Percentiles rank a stretch among this genome's conserved stretches.
Evolutionary conservation across 2,329 filamentous ascomycete genomes (phyloP).

Genomic region (Aspergillus puulaauensis): DNA sequence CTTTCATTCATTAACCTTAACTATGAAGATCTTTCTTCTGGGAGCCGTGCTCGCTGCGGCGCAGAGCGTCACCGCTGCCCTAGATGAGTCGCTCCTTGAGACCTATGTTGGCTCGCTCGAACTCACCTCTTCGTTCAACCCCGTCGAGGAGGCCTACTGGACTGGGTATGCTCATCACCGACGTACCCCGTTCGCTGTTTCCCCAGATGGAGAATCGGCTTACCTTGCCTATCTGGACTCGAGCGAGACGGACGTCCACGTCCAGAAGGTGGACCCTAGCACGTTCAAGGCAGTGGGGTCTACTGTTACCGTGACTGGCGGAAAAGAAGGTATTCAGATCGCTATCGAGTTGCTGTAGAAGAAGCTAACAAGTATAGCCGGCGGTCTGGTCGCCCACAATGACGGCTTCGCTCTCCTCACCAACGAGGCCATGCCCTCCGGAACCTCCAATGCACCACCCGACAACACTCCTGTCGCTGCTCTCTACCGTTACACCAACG

Average conservation of each 20-base stretch:
- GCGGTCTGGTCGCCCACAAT: constrained; percentile 61
- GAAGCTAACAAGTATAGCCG: constrained; percentile 37
- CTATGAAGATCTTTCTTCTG: constrained; percentile 23
- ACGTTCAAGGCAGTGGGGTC: constrained; percentile 57
- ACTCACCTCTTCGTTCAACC: constrained; percentile 55
- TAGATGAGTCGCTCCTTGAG: constrained; percentile 31
- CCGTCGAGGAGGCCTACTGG: constrained; percentile 62
- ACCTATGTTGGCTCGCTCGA: constrained; percentile 45
- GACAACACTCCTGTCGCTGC: constrained; percentile 53
- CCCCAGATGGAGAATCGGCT: constrained; percentile 58
- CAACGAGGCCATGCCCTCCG: constrained; percentile 55
- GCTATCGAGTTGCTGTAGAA: background rate
- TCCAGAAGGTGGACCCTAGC: constrained; percentile 56
- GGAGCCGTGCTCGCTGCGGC: constrained; percentile 26
- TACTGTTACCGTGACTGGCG: constrained; percentile 53
- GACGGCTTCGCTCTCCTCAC: constrained; percentile 64
- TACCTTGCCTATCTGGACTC: constrained; percentile 62
- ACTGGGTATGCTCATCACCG: constrained; percentile 61
- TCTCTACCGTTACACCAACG: constrained; percentile 59
- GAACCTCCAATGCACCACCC: constrained; percentile 49
- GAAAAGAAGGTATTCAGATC: constrained; percentile 47
- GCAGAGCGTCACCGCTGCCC: constrained; percentile 22
- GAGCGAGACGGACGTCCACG: constrained; percentile 55
- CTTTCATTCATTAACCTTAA: constrained; percentile 2
- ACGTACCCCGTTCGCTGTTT: constrained; percentile 62